Base-by-base conservation (phyloP, 2,329 filamentous ascomycete genomes). In the Myotisia sp. region DNA sequence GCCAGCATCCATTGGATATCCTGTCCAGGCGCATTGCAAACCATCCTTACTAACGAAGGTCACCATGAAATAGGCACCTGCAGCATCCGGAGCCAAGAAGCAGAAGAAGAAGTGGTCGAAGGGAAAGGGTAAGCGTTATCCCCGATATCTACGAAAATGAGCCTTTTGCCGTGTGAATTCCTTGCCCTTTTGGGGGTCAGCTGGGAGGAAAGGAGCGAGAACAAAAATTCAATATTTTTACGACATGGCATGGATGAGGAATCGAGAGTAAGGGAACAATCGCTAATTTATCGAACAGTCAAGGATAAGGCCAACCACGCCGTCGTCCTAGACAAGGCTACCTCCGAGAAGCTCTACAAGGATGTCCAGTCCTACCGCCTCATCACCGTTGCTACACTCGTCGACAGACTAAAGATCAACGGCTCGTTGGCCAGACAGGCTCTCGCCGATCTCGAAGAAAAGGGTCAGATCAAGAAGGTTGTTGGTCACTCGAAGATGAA, bases 261-360 rank as follows among this genome's bases (percentile, higher is more conserved):
- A 24, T 14, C n/a, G 7, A 4, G 1, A 10, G 17, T 4, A 22
- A 13, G n/a, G 13, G 13, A 14, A 24, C 6, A 12, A 18, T 23
- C 18, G 42, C 47, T 51, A 38, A 54, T 47, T 41, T 37, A 26
- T 37, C 20, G n/a, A 47, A 71, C 65, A 85, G 90, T 98, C 74
- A 98, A 98, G 90, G 90, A 98, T 78, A 98, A 98, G 86, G 87
- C 90, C 69, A 81, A 95, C 67, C 90, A 98, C 77, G 83, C 61
- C 67, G 90, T 98, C 68, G 74, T 95, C 62, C 84, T 98, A 70
- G 90, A 98, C 75, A 98, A 98, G 79, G 62, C 72, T 68, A 93
- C 80, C 61, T 81, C 80, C 52, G 90, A 98, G 70, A 93, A 92
- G 75, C 85, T 98, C 66, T 81, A 93, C 76, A 98, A 98, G 76